Percentiles rank a stretch among this genome's conserved stretches.
phyloP scores from a whole-genome alignment of 306 rosid genomes.

The Gastrolobium bilobum region DNA sequence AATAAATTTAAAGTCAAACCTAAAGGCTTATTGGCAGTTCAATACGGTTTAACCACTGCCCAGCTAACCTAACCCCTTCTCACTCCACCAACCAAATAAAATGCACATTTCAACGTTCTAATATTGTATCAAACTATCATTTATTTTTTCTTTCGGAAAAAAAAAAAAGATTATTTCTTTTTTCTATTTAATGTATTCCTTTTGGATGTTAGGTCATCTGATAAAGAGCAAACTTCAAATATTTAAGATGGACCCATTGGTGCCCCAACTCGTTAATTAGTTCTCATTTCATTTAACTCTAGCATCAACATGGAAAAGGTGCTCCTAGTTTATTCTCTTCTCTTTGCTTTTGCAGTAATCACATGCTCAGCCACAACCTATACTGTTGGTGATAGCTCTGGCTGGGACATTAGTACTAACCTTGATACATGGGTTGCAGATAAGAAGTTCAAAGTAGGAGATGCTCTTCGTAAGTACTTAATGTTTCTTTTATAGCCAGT shows the following conservation, averaged over 20 bases:
- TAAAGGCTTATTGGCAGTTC: conserved; percentile 42
- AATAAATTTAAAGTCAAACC: conserved; percentile 47
- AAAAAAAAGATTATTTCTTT: background rate
- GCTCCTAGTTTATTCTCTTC: conserved; percentile 45
- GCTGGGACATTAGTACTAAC: conserved; percentile 92
- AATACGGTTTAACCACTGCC: conserved; percentile 65
- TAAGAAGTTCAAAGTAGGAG: conserved; percentile 74
- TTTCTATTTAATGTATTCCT: background rate
- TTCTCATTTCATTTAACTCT: background rate
- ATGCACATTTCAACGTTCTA: background rate
- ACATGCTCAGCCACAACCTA: conserved; percentile 71
- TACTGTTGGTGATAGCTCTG: conserved; percentile 83
- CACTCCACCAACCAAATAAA: conserved; percentile 15
- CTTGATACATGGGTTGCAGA: conserved; percentile 72
- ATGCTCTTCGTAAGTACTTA: conserved; percentile 65
- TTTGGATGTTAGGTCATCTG: conserved; percentile 72
- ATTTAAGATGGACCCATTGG: conserved; percentile 38
- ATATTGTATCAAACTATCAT: background rate
- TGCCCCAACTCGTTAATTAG: conserved; percentile 3
- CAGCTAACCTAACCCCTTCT: conserved; percentile 39
- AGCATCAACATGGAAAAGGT: conserved; percentile 59
- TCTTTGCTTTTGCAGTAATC: conserved; percentile 47
- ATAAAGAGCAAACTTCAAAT: conserved; percentile 43
- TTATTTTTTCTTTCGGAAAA: background rate
- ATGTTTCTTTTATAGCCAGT: conserved; percentile 1